These are phyloP conservation scores for Helicocarpus griseus DNA, from an alignment of 2,329 filamentous ascomycete species.

Conservation along the genomic window DNA sequence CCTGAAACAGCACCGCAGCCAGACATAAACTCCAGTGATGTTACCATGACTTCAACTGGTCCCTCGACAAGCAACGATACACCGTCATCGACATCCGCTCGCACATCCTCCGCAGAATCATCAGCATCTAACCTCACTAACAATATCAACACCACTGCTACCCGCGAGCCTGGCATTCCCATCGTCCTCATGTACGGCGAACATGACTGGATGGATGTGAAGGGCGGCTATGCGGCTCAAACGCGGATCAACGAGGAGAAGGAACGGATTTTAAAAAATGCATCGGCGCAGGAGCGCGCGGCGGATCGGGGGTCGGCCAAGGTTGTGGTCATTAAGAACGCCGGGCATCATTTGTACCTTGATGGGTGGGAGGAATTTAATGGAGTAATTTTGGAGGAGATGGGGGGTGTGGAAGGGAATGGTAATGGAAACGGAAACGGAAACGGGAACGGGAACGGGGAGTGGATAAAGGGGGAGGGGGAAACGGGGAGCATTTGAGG, in stretches of 20 bases:
- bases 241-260: constrained; percentile 66
- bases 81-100: constrained; percentile 6
- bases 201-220: constrained; percentile 97
- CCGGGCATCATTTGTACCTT: constrained; percentile 63
- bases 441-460: neutral
- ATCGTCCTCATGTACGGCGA: constrained; percentile 94
- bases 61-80: too few relatives aligned
- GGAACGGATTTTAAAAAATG: constrained; percentile 48
- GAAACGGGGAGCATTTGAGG: too few relatives aligned
- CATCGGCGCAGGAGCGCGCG: constrained; percentile 45
- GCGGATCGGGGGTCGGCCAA: constrained; percentile 71
- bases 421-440: too few relatives aligned
- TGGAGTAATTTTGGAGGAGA: constrained; percentile 52
- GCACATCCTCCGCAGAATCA: constrained; percentile 23
- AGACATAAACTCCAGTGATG: too few relatives aligned
- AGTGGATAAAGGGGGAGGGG: too few relatives aligned
- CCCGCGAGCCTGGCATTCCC: constrained; percentile 59
- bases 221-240: constrained; percentile 69
- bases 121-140: constrained; percentile 14
- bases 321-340: constrained; percentile 65
- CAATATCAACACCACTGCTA: constrained; percentile 11
- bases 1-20: too few relatives aligned
- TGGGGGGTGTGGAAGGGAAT: constrained; percentile 62
- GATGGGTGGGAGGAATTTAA: constrained; percentile 65
- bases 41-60: constrained; percentile 22